A percentile compares a stretch with the other conserved stretches of the same genome.
phyloP scores from a whole-genome alignment of 192 early-diverging fungal species.

The Entrophospora sp. region DNA sequence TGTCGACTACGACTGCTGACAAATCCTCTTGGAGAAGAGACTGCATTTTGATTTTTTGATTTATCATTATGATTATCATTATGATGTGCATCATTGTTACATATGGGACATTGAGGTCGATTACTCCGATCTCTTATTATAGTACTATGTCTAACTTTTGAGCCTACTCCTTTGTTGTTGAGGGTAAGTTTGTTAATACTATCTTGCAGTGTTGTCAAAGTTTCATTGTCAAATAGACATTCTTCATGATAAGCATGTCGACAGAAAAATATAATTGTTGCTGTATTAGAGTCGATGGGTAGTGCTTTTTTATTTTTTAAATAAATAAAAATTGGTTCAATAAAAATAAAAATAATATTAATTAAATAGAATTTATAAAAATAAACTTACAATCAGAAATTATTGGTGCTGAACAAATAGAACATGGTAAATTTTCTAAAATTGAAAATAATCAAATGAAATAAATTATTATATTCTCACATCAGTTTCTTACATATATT shows the following conservation, averaged over 20 bases:
- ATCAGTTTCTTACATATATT: constrained; percentile 4
- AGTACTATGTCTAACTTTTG: constrained; percentile 44
- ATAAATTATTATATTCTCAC: neutral
- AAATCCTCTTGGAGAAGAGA: constrained; percentile 10
- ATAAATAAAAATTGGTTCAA: neutral
- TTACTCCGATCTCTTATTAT: constrained; percentile 33
- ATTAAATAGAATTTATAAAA: constrained; percentile 8
- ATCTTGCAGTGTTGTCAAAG: constrained; percentile 23
- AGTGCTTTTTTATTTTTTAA: constrained; percentile 12
- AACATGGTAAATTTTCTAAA: constrained; percentile 38
- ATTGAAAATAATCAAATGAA: neutral
- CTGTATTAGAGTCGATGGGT: constrained; percentile 12
- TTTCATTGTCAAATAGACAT: constrained; percentile 62
- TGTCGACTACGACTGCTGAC: neutral
- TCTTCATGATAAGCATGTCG: constrained; percentile 78
- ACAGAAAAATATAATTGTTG: constrained; percentile 82
- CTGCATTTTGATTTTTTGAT: too few relatives aligned
- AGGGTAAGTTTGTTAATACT: constrained; percentile 15
- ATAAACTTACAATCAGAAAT: constrained; percentile 21
- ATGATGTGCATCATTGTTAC: constrained; percentile 32
- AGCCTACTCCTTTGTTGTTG: constrained; percentile 21
- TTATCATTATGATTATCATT: constrained; percentile 6
- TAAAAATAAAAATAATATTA: neutral
- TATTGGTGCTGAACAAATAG: constrained; percentile 37
- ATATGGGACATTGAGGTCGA: constrained; percentile 40